Evolutionary conservation across 257 asterid species (phyloP).

Genomic region (Nemophila menziesii): DNA sequence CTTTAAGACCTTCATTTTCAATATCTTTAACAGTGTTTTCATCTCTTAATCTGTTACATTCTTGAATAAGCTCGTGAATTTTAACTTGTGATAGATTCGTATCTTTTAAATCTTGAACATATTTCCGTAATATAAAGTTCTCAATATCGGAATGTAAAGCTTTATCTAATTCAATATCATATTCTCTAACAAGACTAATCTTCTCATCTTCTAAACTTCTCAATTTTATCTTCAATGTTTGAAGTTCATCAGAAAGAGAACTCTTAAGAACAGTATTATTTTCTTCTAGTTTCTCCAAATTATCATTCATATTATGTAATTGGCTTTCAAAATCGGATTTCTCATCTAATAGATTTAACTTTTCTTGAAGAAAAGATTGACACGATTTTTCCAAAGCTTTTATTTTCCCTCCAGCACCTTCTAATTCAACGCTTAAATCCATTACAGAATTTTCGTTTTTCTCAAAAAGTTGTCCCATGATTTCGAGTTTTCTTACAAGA

Average conservation of each 20-base stretch:
- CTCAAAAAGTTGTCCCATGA: slow-evolving; percentile 71
- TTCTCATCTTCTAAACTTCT: slow-evolving; percentile 68
- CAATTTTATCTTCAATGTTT: slow-evolving; percentile 48
- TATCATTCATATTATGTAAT: slow-evolving; percentile 46
- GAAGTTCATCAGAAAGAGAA: slow-evolving; percentile 62
- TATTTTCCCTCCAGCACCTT: slow-evolving; percentile 59
- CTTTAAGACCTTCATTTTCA: slow-evolving; percentile 40
- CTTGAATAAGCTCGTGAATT: slow-evolving; percentile 50
- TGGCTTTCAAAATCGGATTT: slow-evolving; percentile 36
- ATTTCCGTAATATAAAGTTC: slow-evolving; percentile 39
- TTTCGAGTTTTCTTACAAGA: slow-evolving; percentile 55
- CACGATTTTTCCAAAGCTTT: slow-evolving; percentile 52
- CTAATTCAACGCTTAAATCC: slow-evolving; percentile 70
- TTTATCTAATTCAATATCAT: slow-evolving; percentile 43
- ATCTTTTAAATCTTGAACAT: slow-evolving; percentile 51
- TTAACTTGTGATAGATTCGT: slow-evolving; percentile 43
- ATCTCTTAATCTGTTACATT: slow-evolving; percentile 27
- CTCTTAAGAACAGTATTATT: slow-evolving; percentile 49
- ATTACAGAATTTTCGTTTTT: slow-evolving; percentile 82
- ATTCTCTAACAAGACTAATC: slow-evolving; percentile 45
- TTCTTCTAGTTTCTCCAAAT: slow-evolving; percentile 52
- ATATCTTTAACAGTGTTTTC: slow-evolving; percentile 21
- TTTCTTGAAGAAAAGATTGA: slow-evolving; percentile 53
- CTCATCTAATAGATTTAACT: slow-evolving; percentile 55
- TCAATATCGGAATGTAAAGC: slow-evolving; percentile 48